Percentiles rank a stretch among this genome's conserved stretches.
Evolutionary conservation across 1,284 basidiomycete genomes (phyloP).

Genomic region (Puccinia horiana): DNA sequence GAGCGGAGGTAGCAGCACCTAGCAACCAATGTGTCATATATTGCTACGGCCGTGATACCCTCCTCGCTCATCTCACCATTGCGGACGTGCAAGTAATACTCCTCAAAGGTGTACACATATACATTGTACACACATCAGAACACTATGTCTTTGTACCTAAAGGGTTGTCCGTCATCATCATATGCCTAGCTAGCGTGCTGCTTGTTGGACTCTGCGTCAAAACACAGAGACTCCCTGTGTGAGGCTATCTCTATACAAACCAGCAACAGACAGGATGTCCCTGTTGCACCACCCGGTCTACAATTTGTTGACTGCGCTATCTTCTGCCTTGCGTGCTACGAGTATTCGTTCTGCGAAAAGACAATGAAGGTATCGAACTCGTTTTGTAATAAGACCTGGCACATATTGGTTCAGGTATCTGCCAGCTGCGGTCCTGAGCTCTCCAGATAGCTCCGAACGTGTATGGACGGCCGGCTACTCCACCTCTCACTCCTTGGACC

Average conservation of each 20-base stretch:
- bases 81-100: neutral
- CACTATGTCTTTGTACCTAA: neutral
- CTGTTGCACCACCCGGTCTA: neutral
- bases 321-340: slow-evolving; percentile 8
- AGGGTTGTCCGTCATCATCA: neutral
- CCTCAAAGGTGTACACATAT: neutral
- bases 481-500: neutral
- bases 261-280: slow-evolving; percentile 8
- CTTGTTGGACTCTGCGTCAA: neutral
- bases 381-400: neutral
- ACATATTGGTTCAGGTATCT: neutral
- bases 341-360: neutral
- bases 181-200: neutral
- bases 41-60: neutral
- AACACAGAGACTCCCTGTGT: neutral
- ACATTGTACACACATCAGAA: neutral
- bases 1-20: neutral
- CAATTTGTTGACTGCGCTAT: slow-evolving; percentile 21
- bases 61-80: neutral
- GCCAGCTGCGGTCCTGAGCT: neutral
- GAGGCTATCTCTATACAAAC: neutral
- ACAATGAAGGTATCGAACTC: neutral
- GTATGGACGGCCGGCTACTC: neutral
- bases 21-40: neutral
- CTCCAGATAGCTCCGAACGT: neutral